Conservation (phyloP, 768 basidiomycete genomes). For the Suillus americanus region DNA sequence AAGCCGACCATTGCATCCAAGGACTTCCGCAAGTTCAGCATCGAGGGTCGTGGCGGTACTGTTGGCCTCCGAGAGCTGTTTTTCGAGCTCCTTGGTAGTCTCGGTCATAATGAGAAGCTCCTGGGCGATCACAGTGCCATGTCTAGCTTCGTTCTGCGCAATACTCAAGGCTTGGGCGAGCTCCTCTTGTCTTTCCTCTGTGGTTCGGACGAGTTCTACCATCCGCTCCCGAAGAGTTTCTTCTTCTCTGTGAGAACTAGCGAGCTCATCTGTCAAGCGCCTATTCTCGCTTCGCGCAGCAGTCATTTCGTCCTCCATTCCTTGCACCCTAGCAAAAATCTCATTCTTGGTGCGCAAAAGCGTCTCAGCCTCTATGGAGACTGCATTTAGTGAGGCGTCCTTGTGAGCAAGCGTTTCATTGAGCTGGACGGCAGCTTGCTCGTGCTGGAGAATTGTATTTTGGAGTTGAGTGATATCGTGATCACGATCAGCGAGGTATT, state of each 20-base stretch:
- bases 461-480: neutral
- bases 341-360: slow-evolving; percentile 21
- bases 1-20: neutral
- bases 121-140: neutral
- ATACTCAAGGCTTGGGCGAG: neutral
- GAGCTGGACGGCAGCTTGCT: neutral
- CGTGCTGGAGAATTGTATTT: neutral
- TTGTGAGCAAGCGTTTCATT: slow-evolving; percentile 16
- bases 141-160: neutral
- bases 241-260: slow-evolving; percentile 13
- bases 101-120: neutral
- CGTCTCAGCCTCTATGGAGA: slow-evolving; percentile 24
- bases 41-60: neutral
- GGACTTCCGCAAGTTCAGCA: neutral
- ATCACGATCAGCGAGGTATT: neutral
- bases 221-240: slow-evolving; percentile 10
- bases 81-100: neutral
- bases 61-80: neutral
- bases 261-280: slow-evolving; percentile 10
- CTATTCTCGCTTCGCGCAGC: neutral
- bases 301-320: neutral
- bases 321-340: neutral
- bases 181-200: slow-evolving; percentile 12
- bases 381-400: slow-evolving; percentile 23
- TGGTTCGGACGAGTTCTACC: slow-evolving; percentile 9